These are phyloP conservation scores for Talaromyces wortmannii DNA, from an alignment of 495 filamentous ascomycete genomes.

Conservation along the genomic window DNA sequence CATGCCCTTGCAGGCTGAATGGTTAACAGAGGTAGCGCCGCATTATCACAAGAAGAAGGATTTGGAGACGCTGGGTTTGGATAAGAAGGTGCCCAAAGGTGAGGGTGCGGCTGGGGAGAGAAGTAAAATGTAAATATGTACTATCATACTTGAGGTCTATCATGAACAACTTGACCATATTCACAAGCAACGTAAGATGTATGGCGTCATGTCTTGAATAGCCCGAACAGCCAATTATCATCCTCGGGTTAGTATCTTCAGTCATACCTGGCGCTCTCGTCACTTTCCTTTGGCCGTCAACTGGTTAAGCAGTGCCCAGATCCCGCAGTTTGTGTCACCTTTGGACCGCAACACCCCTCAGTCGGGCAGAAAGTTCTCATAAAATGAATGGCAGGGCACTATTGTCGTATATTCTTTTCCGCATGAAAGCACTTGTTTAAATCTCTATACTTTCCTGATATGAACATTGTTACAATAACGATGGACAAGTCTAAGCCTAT, in stretches of 20 bases:
- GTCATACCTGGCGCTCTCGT: no score
- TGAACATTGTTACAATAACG: no score
- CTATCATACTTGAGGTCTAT: not conserved
- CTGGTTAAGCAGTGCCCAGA: no score
- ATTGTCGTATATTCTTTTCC: no score
- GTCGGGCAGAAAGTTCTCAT: no score
- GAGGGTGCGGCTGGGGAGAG: slow-evolving; percentile 44
- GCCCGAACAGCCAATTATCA: not conserved
- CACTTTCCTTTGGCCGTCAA: no score
- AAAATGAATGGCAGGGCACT: no score
- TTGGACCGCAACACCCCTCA: no score
- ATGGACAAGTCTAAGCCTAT: no score
- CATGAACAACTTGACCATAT: not conserved
- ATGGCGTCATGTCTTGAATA: not conserved
- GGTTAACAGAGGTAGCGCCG: slow-evolving; percentile 87
- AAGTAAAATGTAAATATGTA: slow-evolving; percentile 25
- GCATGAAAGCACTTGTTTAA: no score
- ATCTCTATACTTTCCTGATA: no score
- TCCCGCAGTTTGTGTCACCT: no score
- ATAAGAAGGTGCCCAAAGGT: slow-evolving; percentile 72
- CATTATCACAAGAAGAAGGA: slow-evolving; percentile 96
- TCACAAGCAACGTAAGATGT: not conserved
- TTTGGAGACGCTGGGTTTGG: slow-evolving; percentile 70
- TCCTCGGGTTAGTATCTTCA: not conserved
- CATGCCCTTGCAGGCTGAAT: slow-evolving; percentile 78